A percentile compares a stretch with the other conserved stretches of the same genome.
These are phyloP conservation scores for Synura sp. DNA, from an alignment of 352 stramenopile species.

Conservation along the genomic window DNA sequence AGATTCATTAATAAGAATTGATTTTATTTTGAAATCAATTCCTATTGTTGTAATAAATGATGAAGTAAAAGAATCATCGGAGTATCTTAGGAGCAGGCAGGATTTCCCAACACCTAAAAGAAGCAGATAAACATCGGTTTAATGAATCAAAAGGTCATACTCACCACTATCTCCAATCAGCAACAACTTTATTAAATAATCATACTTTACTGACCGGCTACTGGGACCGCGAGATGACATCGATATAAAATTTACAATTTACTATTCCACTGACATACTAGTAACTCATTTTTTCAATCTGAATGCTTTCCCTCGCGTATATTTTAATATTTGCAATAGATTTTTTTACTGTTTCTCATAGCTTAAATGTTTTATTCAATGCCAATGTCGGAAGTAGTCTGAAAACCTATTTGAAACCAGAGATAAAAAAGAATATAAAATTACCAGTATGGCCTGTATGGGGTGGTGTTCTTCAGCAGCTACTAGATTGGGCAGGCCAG, in stretches of 20 bases:
- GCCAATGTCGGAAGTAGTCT: too few species aligned
- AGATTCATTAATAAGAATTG: slow-evolving; percentile 79
- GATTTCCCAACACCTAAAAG: slow-evolving; percentile 74
- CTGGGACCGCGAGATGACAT: too few species aligned
- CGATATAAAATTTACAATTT: too few species aligned
- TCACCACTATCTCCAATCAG: slow-evolving; percentile 43
- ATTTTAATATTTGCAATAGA: too few species aligned
- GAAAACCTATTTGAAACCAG: too few species aligned
- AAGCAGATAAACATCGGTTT: background rate
- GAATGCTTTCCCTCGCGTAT: too few species aligned
- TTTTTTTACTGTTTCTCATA: too few species aligned
- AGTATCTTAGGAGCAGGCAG: slow-evolving; percentile 73
- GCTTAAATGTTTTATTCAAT: too few species aligned
- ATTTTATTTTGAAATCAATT: slow-evolving; percentile 77
- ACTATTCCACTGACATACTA: too few species aligned
- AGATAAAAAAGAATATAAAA: too few species aligned
- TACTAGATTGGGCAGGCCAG: background rate
- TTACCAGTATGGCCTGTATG: slow-evolving; percentile 5
- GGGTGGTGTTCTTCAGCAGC: background rate
- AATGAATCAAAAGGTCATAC: background rate
- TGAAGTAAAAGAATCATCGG: slow-evolving; percentile 78
- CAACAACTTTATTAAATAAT: slow-evolving; percentile 45
- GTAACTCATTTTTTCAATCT: too few species aligned
- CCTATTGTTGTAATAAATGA: slow-evolving; percentile 66
- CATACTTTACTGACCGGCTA: too few species aligned